Evolutionary conservation across 805 yeast genomes (phyloP), one percentile per base, ranked within the genome.

Genomic region (Wickerhamomyces rabaulensis): DNA sequence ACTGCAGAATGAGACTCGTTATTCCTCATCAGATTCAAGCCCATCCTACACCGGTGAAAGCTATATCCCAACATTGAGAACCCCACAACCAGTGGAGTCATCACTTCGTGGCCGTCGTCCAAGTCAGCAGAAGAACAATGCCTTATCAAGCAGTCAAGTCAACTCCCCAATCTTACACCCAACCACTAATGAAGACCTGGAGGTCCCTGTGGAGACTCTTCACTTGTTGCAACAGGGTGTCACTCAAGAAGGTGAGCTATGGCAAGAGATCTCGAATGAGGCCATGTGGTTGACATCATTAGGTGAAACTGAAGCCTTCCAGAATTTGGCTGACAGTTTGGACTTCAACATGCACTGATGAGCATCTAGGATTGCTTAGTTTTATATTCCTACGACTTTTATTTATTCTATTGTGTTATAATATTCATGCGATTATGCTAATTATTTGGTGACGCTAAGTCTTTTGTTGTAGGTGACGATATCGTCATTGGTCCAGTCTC

Each of bases 251-350:
- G 60, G 65, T 4, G 74, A 82, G 50, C 65, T 86, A 27, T 86
- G 95, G 95, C 82, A 79, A 57, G 91, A 85, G 52, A 82, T 86
- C 46, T 80, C 90, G 0, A 78, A 76, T 56, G 88, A 84, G 56
- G 91, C 91, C 0, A 81, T 78, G 53, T 86, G 95, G 95, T 46
- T 60, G 19, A 54, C 48, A 9, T 52, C 61, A 1, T 63, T 86
- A 46, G 76, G 75, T 47, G 78, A 70, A 40, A 66, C 68, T 19
- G 71, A 68, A 33, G 76, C 70, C 41, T 63, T 73, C 37, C 62
- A 60, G 36, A 50, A 48, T 20, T 44, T 62, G 31, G 52, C 60
- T 50, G 63, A 59, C 20, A 33, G 12, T 10, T 16, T 33, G 33
- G 61, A 52, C 10, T 44, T 48, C 20, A 27, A 21, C 13, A 39